phyloP scores from a whole-genome alignment of 495 filamentous ascomycete genomes.

The Cryomyces antarcticus region DNA sequence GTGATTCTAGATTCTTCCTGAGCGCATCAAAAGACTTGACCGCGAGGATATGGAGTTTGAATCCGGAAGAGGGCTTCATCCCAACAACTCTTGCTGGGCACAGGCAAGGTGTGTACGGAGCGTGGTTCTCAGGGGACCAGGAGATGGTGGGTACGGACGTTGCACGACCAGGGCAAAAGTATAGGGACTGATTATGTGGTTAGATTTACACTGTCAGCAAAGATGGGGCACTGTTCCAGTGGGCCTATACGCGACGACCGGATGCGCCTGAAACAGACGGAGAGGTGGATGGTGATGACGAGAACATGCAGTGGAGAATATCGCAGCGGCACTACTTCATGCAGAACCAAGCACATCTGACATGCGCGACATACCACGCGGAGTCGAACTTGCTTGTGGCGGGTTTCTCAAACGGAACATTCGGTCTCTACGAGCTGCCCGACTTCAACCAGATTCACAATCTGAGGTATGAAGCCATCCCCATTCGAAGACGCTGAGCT shows the following conservation, averaged over 20 bases:
- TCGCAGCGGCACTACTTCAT: conserved; percentile 74
- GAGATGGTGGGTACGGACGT: conserved; percentile 33
- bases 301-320: conserved; percentile 61
- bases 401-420: conserved; percentile 86
- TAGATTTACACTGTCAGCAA: conserved; percentile 42
- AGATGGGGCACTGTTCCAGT: conserved; percentile 46
- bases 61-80: conserved; percentile 68
- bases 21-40: conserved; percentile 84
- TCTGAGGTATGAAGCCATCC: conserved; percentile 28
- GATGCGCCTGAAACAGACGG: conserved; percentile 17
- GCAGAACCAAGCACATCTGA: conserved; percentile 72
- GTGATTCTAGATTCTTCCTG: conserved; percentile 84
- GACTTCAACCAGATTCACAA: conserved; percentile 91
- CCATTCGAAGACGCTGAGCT: conserved; percentile 9
- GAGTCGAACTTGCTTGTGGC: conserved; percentile 73
- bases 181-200: conserved; percentile 22
- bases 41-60: conserved; percentile 79
- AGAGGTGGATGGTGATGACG: conserved; percentile 37
- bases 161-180: not conserved
- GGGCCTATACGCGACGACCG: conserved; percentile 35
- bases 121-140: conserved; percentile 86
- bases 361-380: conserved; percentile 71
- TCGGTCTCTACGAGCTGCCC: conserved; percentile 88
- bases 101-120: conserved; percentile 63
- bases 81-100: conserved; percentile 83